These are phyloP conservation scores for Cnidoscolus chayamansa DNA, from an alignment of 441 rosid genomes.

Conservation along the genomic window DNA sequence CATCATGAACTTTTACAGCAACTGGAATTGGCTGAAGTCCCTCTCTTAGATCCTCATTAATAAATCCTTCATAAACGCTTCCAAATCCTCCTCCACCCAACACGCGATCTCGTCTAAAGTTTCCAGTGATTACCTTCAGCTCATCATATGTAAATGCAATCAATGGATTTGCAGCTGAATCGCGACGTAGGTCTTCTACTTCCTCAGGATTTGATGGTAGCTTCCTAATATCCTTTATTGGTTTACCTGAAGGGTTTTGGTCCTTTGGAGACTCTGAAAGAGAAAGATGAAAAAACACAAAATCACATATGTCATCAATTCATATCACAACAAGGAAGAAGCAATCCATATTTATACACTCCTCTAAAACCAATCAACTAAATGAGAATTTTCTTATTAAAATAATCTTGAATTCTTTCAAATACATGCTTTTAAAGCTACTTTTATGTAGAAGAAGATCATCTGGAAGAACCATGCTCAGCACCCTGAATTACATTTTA, in stretches of 20 bases:
- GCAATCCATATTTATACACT: not conserved
- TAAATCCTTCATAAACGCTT: conserved; percentile 82
- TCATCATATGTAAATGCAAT: conserved; percentile 79
- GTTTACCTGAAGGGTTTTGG: conserved; percentile 37
- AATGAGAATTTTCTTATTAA: not conserved
- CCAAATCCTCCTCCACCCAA: conserved; percentile 98
- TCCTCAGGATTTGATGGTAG: conserved; percentile 91
- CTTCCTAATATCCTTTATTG: conserved; percentile 44
- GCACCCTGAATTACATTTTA: not conserved
- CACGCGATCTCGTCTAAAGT: conserved; percentile 81
- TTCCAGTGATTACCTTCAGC: conserved; percentile 60
- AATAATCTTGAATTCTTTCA: not conserved
- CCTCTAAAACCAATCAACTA: not conserved
- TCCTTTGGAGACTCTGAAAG: conserved; percentile 63
- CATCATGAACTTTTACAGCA: conserved; percentile 95
- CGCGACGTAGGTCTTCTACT: conserved; percentile 88
- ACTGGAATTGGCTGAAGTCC: conserved; percentile 67
- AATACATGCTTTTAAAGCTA: not conserved
- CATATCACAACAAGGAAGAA: not conserved
- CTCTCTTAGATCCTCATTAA: conserved; percentile 54
- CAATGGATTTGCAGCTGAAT: conserved; percentile 72
- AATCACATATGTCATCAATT: conserved; percentile 5
- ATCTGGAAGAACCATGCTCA: not conserved
- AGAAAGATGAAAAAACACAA: conserved; percentile 15
- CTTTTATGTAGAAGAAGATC: not conserved